Evolutionary conservation across 768 basidiomycete genomes (phyloP), one percentile per base, ranked within the genome.

Genomic region (Russula vinacea): DNA sequence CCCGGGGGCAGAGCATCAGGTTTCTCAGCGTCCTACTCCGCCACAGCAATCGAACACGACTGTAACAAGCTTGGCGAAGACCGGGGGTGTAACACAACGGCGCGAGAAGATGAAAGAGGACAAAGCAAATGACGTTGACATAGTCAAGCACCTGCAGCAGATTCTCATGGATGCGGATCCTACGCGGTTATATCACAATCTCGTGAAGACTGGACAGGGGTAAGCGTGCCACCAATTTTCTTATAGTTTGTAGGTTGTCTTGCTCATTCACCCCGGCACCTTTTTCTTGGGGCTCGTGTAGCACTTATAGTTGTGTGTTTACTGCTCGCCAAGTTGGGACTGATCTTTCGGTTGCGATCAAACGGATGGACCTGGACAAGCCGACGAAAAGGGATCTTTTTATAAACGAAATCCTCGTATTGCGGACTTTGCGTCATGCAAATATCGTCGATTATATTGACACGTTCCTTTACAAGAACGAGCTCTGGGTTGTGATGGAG

Each of bases 401-500:
- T 79, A 98, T 99, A 80, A 99, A 99, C 77, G 97, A 99, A 76
- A 99, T 99, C 68, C 85, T 99, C 68, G 97, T 99, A 73, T 98
- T 99, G 97, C 91, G 95, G 29, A 88, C 93, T 24, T 92, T 90
- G n/a, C 84, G 92, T 40, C 94, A 98, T 74, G 94, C 94, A n/a
- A 99, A 99, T 74, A 98, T 99, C 69, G 97, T 99, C 79, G 98
- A 99, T 76, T 99, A 94, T 78, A 98, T 98, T 73, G 97, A 99
- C 74, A 96, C 94, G 4, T 99, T 98, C 84, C 77, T 98, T 44
- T 85, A 96, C 80, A 94, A 92, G 82, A 97, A 96, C 74, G 97
- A 98, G 73, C 82, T 99, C 3, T 98, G 97, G 97, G 96, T 99
- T 47, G 94, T 98, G 62, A 98, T 99, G 97, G 96, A 98, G 78